phyloP scores from a whole-genome alignment of 306 rosid species.

The Sicyos edulis region DNA sequence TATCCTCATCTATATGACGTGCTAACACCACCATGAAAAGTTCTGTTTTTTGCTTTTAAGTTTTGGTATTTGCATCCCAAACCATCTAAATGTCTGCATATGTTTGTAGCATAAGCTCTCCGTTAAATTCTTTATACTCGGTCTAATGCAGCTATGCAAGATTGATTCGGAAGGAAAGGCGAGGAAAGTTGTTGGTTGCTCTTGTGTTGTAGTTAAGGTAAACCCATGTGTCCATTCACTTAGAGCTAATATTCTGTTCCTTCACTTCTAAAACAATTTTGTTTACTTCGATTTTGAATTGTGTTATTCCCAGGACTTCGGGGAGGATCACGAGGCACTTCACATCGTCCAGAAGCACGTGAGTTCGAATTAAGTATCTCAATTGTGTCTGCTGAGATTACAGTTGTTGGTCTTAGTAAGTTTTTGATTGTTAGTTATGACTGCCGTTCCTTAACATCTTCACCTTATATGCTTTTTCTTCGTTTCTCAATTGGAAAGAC shows the following conservation, averaged over 20 bases:
- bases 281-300: background rate
- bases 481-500: conserved; percentile 14
- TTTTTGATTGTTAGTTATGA: conserved; percentile 19
- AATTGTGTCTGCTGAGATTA: background rate
- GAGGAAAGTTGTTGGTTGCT: background rate
- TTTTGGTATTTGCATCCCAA: too few species aligned
- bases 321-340: conserved; percentile 43
- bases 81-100: too few species aligned
- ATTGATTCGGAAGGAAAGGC: background rate
- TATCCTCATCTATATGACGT: too few species aligned
- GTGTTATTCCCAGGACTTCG: conserved; percentile 9
- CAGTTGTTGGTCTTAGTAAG: conserved; percentile 11
- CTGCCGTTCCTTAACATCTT: conserved; percentile 9
- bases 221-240: background rate
- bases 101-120: background rate
- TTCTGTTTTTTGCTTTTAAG: too few species aligned
- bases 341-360: conserved; percentile 47
- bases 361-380: conserved; percentile 28
- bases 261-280: background rate
- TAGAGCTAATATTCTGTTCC: background rate
- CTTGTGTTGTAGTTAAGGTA: background rate
- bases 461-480: background rate
- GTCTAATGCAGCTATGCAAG: background rate
- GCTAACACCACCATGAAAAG: too few species aligned
- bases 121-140: background rate